A percentile compares a stretch with the other conserved stretches of the same genome.
These are phyloP conservation scores for Russula brevipes DNA, from an alignment of 768 basidiomycete genomes.

Conservation along the genomic window DNA sequence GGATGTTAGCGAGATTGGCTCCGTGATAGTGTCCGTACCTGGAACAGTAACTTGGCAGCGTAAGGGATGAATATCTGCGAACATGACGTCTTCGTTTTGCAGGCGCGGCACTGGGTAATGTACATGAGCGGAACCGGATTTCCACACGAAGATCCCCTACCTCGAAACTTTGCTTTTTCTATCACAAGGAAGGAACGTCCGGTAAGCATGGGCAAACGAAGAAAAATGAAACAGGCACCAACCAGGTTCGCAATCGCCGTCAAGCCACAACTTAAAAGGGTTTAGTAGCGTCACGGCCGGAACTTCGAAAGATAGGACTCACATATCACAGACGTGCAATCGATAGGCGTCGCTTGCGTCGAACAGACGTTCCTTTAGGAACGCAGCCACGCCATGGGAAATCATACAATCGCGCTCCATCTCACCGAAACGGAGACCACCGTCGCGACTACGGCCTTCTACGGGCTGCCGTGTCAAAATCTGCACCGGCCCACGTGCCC, in stretches of 20 bases:
- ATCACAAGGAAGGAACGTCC: constrained; percentile 12
- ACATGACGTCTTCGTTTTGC: constrained; percentile 94
- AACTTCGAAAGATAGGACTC: constrained; percentile 33
- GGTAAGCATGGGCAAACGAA: constrained; percentile 11
- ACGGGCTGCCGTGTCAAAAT: constrained; percentile 97
- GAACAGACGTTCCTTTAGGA: constrained; percentile 95
- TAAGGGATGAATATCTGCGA: constrained; percentile 93
- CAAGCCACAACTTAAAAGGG: constrained; percentile 68
- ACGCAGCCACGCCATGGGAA: constrained; percentile 96
- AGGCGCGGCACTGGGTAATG: constrained; percentile 66
- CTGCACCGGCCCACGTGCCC: constrained; percentile 95
- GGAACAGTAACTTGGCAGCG: constrained; percentile 94
- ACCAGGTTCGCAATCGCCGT: constrained; percentile 96
- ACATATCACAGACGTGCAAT: constrained; percentile 96
- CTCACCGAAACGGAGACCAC: constrained; percentile 99
- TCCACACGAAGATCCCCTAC: background rate
- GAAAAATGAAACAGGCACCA: constrained; percentile 32
- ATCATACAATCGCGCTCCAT: constrained; percentile 99
- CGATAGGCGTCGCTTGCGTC: constrained; percentile 92
- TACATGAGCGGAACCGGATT: background rate
- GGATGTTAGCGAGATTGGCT: background rate
- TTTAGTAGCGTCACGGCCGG: constrained; percentile 17
- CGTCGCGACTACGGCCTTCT: constrained; percentile 97
- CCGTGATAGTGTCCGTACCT: constrained; percentile 45
- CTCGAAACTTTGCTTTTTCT: constrained; percentile 98